These are phyloP conservation scores for Rhynchospora tenuis DNA, from an alignment of 176 grass and related monocot genomes.

Conservation along the genomic window DNA sequence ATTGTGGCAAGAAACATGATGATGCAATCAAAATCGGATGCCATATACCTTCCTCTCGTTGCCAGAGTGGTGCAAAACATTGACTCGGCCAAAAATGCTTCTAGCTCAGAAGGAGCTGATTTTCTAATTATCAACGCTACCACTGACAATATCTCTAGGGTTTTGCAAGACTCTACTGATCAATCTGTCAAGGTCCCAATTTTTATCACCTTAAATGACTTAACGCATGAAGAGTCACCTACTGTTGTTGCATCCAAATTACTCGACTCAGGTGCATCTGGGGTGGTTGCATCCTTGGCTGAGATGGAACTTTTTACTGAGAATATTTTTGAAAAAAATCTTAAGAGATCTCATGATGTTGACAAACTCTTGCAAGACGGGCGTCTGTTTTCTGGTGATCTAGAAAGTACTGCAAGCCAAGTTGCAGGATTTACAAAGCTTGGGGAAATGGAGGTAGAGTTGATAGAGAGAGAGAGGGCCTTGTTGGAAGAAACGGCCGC, in stretches of 20 bases:
- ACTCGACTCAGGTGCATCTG: conserved; percentile 69
- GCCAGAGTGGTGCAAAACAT: conserved; percentile 60
- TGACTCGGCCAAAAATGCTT: conserved; percentile 58
- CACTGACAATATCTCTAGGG: conserved; percentile 23
- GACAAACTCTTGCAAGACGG: conserved; percentile 28
- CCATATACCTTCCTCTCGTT: conserved; percentile 91
- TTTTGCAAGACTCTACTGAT: conserved; percentile 28
- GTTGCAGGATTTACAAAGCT: conserved; percentile 84
- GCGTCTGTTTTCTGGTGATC: conserved; percentile 33
- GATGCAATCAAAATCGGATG: conserved; percentile 92
- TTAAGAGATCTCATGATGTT: conserved; percentile 33
- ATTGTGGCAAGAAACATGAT: conserved; percentile 95
- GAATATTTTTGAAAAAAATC: conserved; percentile 51
- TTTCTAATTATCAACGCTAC: conserved; percentile 67
- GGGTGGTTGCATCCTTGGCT: conserved; percentile 58
- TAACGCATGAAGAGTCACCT: conserved; percentile 35
- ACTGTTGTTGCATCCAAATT: conserved; percentile 54
- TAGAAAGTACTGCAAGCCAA: conserved; percentile 42
- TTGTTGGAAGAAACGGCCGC: conserved; percentile 71
- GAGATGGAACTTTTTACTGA: conserved; percentile 39
- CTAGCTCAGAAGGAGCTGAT: conserved; percentile 85
- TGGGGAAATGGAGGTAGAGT: conserved; percentile 48
- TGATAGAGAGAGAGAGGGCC: conserved; percentile 63
- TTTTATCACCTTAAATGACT: conserved; percentile 50
- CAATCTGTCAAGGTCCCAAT: conserved; percentile 73